phyloP scores from a whole-genome alignment of 345 rosid genomes.

The Gossypium rotundifolium region DNA sequence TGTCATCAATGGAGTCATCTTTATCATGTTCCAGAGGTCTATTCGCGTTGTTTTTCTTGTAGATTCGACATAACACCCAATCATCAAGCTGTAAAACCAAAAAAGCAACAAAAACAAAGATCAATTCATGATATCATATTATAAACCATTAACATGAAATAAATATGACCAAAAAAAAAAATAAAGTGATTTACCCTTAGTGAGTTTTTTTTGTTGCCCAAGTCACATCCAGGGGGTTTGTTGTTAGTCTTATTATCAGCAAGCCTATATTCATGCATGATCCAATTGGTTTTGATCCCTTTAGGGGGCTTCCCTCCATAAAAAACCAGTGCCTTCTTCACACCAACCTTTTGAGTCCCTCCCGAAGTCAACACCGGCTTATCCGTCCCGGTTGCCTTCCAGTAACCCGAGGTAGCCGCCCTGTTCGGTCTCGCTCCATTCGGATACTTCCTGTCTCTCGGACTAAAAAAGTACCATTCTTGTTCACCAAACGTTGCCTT shows the following conservation, averaged over 20 bases:
- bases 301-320: constrained; percentile 96
- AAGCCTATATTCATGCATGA: constrained; percentile 95
- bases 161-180: not conserved
- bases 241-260: constrained; percentile 44
- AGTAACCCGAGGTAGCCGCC: constrained; percentile 95
- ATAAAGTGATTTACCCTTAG: constrained; percentile 46
- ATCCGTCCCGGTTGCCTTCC: constrained; percentile 99
- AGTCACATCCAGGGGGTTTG: constrained; percentile 57
- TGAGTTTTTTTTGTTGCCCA: constrained; percentile 72
- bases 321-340: constrained; percentile 87
- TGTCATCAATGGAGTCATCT: constrained; percentile 48
- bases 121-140: not conserved
- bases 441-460: constrained; percentile 91
- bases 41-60: constrained; percentile 58
- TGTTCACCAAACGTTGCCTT: constrained; percentile 94
- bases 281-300: constrained; percentile 96
- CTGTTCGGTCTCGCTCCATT: constrained; percentile 95
- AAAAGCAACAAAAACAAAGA: not conserved
- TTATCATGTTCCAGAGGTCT: constrained; percentile 50
- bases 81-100: constrained; percentile 62
- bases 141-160: not conserved
- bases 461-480: constrained; percentile 97
- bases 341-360: constrained; percentile 72
- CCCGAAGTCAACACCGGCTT: constrained; percentile 70
- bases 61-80: constrained; percentile 94